Evolutionary conservation across 805 yeast species (phyloP).

Genomic region (Cyberlindnera veronae): DNA sequence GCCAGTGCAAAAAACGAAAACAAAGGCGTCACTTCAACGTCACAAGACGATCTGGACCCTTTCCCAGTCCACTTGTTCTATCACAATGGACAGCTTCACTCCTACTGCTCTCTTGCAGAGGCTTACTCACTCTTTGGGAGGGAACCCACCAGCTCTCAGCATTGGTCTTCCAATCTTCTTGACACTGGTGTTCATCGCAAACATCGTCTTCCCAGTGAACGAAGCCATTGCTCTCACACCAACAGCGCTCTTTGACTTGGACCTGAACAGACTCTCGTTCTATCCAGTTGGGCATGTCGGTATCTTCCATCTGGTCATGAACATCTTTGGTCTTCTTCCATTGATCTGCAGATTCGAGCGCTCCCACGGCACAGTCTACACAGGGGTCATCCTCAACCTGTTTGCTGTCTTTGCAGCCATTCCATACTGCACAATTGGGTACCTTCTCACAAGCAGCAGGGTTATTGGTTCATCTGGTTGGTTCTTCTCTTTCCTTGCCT

Average conservation of each 20-base stretch:
- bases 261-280: constrained; percentile 45
- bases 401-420: constrained; percentile 64
- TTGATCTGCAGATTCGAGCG: constrained; percentile 66
- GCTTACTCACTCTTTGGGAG: constrained; percentile 7
- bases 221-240: constrained; percentile 51
- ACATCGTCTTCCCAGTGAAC: constrained; percentile 27
- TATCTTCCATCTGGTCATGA: constrained; percentile 57
- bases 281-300: constrained; percentile 71
- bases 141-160: constrained; percentile 55
- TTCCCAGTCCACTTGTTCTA: no score
- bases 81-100: background rate
- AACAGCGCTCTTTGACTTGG: constrained; percentile 44
- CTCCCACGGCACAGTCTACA: constrained; percentile 77
- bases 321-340: constrained; percentile 52
- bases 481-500: constrained; percentile 64
- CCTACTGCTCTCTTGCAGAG: background rate
- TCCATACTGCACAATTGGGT: constrained; percentile 28
- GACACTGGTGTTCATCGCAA: constrained; percentile 39
- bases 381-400: constrained; percentile 75
- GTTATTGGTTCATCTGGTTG: constrained; percentile 72
- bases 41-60: no score
- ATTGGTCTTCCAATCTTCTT: constrained; percentile 59
- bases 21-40: background rate
- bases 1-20: constrained; percentile 2
- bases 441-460: constrained; percentile 43